Conservation (phyloP, 352 stramenopile species). For the Phytophthora uliginosa region DNA sequence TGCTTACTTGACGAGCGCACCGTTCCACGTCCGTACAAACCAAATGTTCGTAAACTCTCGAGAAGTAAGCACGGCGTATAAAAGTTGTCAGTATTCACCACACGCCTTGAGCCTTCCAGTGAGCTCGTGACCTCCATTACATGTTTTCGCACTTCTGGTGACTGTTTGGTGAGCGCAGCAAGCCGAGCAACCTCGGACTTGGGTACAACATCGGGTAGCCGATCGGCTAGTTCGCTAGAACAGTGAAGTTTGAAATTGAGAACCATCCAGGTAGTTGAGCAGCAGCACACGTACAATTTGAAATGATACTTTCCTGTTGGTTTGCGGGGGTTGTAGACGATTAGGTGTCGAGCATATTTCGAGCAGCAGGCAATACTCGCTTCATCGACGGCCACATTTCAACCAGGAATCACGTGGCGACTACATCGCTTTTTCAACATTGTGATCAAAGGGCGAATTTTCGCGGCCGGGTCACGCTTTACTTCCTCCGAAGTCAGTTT, state of each 20-base stretch:
- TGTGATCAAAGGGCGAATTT: no score
- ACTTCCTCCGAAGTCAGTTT: no score
- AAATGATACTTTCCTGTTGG: slow-evolving; percentile 13
- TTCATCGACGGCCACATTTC: no score
- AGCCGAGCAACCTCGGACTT: background rate
- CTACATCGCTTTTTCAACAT: no score
- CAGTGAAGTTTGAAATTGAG: slow-evolving; percentile 12
- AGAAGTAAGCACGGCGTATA: no score
- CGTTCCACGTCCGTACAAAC: no score
- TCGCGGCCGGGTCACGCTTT: no score
- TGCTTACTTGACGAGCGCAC: no score
- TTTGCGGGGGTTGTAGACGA: background rate
- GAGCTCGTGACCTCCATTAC: slow-evolving; percentile 1
- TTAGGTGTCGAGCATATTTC: background rate
- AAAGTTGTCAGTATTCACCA: no score
- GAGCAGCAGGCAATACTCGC: no score
- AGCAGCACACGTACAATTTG: slow-evolving; percentile 10
- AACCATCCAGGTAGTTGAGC: slow-evolving; percentile 1
- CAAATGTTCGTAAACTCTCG: no score
- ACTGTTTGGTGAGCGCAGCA: background rate
- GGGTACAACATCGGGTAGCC: background rate
- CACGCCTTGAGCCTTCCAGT: background rate
- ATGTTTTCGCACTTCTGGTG: background rate
- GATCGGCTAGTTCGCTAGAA: background rate
- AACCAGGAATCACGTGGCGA: no score